Evolutionary conservation across 768 basidiomycete species (phyloP).

Genomic region (Russula olivacea): DNA sequence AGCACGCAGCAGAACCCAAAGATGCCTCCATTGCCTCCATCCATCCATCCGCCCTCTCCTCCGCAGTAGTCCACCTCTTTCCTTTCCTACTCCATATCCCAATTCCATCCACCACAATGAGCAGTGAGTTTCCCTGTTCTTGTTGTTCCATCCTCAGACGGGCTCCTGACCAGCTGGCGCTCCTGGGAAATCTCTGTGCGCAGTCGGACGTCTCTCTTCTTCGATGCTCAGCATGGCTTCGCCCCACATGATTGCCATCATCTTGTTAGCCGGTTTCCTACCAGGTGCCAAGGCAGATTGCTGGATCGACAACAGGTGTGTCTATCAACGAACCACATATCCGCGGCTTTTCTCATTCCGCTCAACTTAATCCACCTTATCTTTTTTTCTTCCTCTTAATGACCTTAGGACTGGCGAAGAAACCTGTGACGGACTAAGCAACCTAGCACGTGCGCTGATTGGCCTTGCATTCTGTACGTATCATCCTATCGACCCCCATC

Average conservation of each 20-base stretch:
- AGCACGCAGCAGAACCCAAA: too few relatives aligned
- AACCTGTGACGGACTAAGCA: neutral
- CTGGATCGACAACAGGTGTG: neutral
- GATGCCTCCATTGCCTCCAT: neutral
- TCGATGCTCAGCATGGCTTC: neutral
- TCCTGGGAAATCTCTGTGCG: neutral
- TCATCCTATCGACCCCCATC: too few relatives aligned
- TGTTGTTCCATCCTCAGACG: neutral
- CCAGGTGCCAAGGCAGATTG: constrained; percentile 9
- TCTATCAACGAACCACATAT: neutral
- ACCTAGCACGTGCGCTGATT: neutral
- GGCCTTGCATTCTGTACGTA: constrained; percentile 3
- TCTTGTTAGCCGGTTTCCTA: neutral
- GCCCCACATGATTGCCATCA: neutral
- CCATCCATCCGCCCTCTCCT: neutral
- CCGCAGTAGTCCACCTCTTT: neutral
- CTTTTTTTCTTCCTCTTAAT: too few relatives aligned
- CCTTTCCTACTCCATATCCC: neutral
- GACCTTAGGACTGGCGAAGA: neutral
- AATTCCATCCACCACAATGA: neutral
- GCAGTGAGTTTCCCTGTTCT: neutral
- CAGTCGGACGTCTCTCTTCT: neutral
- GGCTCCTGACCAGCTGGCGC: neutral
- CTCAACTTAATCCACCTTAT: neutral
- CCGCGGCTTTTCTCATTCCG: neutral